A percentile compares a stretch with the other conserved stretches of the same genome.
Evolutionary conservation across 176 grass and related monocot genomes (phyloP).

Genomic region (Panicum miliaceum): DNA sequence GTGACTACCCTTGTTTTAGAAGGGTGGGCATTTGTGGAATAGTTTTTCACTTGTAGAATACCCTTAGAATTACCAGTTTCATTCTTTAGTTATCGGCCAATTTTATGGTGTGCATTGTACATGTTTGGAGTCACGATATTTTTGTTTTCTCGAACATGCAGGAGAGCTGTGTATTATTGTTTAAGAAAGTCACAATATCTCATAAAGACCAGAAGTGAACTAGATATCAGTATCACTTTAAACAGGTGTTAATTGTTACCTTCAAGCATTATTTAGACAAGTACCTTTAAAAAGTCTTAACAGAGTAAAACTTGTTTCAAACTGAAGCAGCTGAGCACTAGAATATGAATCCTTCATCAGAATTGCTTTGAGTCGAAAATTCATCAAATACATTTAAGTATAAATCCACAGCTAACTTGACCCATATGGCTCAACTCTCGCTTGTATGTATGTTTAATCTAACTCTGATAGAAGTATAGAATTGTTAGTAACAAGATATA

Average conservation of each 20-base stretch:
- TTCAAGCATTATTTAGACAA: background rate
- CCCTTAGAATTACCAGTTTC: background rate
- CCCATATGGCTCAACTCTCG: background rate
- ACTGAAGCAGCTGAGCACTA: background rate
- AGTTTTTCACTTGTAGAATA: constrained; percentile 4
- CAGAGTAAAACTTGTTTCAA: background rate
- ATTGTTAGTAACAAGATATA: background rate
- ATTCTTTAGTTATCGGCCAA: constrained; percentile 12
- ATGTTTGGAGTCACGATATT: too few species aligned
- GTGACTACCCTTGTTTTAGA: background rate
- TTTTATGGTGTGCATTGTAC: background rate
- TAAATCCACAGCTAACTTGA: background rate
- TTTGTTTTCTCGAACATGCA: too few species aligned
- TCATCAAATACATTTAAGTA: background rate
- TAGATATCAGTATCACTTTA: constrained; percentile 2
- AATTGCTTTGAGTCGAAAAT: background rate
- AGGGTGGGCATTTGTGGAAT: constrained; percentile 1
- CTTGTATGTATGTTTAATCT: background rate
- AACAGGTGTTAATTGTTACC: background rate
- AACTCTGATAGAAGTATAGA: background rate
- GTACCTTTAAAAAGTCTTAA: background rate
- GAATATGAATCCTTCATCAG: constrained; percentile 15
- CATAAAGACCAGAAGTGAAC: background rate
- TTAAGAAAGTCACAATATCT: background rate
- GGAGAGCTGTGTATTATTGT: too few species aligned